Percentiles rank a stretch among this genome's conserved stretches.
Evolutionary conservation across 345 rosid species (phyloP).

Genomic region (Hibiscus tridactylites): DNA sequence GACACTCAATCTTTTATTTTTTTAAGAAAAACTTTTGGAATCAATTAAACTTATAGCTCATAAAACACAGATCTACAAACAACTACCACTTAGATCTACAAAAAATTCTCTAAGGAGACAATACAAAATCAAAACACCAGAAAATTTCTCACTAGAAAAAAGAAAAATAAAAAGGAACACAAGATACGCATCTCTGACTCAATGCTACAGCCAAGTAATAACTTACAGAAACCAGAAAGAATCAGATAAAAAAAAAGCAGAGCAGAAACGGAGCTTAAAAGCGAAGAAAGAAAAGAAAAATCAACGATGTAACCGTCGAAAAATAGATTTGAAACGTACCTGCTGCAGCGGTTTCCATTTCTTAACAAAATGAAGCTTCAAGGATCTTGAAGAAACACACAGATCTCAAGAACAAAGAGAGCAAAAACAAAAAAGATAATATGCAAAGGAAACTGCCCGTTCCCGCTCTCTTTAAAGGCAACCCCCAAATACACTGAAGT

Average conservation of each 20-base stretch:
- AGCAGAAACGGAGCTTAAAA: conserved; percentile 3
- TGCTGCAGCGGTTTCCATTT: conserved; percentile 10
- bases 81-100: background rate
- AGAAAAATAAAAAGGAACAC: background rate
- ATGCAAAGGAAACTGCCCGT: too few species aligned
- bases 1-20: background rate
- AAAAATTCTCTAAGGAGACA: background rate
- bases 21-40: background rate
- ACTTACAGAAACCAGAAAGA: background rate
- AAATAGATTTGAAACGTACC: conserved; percentile 30
- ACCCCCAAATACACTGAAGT: too few species aligned
- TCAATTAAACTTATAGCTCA: background rate
- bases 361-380: conserved; percentile 3
- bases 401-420: conserved; percentile 27
- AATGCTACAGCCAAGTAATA: background rate
- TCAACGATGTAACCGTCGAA: conserved; percentile 1
- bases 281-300: background rate
- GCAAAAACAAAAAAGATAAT: background rate
- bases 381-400: conserved; percentile 10
- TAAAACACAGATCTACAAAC: conserved; percentile 14
- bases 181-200: background rate
- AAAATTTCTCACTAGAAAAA: background rate
- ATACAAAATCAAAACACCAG: background rate
- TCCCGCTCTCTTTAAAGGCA: too few species aligned
- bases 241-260: conserved; percentile 9